Base-by-base conservation (phyloP, 306 rosid genomes). In the Arachis stenosperma region DNA sequence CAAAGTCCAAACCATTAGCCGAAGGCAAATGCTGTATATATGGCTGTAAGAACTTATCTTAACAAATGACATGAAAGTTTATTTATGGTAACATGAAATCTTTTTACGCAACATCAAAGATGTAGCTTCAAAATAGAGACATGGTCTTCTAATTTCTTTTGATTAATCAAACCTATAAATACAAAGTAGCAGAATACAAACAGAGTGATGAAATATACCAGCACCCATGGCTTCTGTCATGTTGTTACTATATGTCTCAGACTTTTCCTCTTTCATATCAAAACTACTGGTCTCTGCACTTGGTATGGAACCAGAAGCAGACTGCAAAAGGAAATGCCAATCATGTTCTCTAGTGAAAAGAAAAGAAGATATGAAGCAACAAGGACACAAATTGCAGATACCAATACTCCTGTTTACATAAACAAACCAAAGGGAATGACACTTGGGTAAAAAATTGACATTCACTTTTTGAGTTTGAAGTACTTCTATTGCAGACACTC, bases 181-280 rank as follows among this genome's bases (percentile, higher is more conserved):
- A 59, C 27, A 61, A 50, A 78, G 40, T 67, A 56, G 56, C 48
- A 41, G 14, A 55, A 56, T 22, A 65, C 43, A 60, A 56, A 33
- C 14, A 75, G 63, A 66, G 61, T 61, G 11, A 69, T 53, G 44
- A 48, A 83, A 81, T 90, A 79, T 88, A 94, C 99, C 99, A 74
- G 96, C 97, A 77, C 98, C 99, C 98, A 91, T 91, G 69, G 98
- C 98, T 82, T 85, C 84, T 54, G 98, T 90, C 99, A 94, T 94
- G 83, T 86, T 81, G 51, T 75, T 58, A 79, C 96, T 90, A 56
- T 91, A 94, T 65, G 56, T 71, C 73, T 90, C 97, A 33, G 99
- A 94, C 78, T 91, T 86, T 44, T 81, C 96, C 84, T 87, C 97
- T 76, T 91, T 6, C 43, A 51, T 60, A 37, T 79, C 60, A 0